Evolutionary conservation across 169 alveolate genomes (phyloP).

Genomic region (Sarcocystis neurona): DNA sequence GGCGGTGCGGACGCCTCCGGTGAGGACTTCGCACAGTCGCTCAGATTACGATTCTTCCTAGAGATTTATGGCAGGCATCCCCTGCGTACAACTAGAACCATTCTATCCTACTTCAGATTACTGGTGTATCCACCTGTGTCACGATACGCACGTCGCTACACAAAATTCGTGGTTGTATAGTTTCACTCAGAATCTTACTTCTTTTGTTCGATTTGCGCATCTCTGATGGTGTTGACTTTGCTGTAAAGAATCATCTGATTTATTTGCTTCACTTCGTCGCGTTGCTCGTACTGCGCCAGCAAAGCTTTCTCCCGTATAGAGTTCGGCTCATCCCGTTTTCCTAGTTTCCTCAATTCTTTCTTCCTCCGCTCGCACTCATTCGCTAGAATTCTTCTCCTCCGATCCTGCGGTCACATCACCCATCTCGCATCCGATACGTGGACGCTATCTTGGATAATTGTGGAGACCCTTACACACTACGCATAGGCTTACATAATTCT

Average conservation of each 20-base stretch:
- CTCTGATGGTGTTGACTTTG: constrained; percentile 81
- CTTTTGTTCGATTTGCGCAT: constrained; percentile 76
- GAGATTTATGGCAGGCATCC: too few species aligned
- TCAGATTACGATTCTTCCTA: too few species aligned
- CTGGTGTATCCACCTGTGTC: background rate
- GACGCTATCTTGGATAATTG: too few species aligned
- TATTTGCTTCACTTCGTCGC: constrained; percentile 83
- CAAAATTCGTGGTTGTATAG: background rate
- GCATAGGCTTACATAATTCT: too few species aligned
- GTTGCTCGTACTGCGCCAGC: constrained; percentile 71
- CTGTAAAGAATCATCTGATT: constrained; percentile 79
- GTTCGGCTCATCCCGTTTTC: background rate
- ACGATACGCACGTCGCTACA: background rate
- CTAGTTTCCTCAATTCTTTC: constrained; percentile 1
- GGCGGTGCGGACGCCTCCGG: too few species aligned
- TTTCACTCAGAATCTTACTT: constrained; percentile 25
- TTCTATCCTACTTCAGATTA: too few species aligned
- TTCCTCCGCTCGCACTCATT: constrained; percentile 30
- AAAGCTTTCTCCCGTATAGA: constrained; percentile 24
- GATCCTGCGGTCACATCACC: constrained; percentile 50
- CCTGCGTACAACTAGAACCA: too few species aligned
- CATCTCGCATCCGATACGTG: too few species aligned
- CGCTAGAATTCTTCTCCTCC: constrained; percentile 29
- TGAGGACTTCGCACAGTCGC: too few species aligned
- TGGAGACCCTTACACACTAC: too few species aligned